Conservation (phyloP, 139 green algal genomes). For the Coelastrella sp. region DNA sequence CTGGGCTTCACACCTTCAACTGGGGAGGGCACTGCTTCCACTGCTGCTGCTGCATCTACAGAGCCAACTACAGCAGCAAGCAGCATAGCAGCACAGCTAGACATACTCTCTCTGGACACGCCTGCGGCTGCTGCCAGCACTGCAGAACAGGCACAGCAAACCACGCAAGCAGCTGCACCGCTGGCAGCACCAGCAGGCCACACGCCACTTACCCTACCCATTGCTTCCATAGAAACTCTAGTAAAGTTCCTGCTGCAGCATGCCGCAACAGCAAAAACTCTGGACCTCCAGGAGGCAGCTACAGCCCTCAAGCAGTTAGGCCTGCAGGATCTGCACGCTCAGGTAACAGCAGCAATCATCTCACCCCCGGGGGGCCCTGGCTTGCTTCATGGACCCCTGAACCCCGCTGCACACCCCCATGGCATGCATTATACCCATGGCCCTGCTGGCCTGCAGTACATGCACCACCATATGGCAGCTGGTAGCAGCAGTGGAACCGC, state of each 20-base stretch:
- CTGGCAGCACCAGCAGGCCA: not conserved
- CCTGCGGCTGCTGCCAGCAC: not conserved
- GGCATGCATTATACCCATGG: not conserved
- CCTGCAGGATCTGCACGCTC: not conserved
- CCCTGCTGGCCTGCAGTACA: not conserved
- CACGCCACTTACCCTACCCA: not conserved
- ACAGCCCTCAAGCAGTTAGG: constrained; percentile 37
- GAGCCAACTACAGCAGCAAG: not conserved
- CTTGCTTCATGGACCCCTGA: not conserved
- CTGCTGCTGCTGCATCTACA: constrained; percentile 15
- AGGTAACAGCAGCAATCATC: not conserved
- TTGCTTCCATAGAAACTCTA: not conserved
- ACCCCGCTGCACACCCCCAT: not conserved
- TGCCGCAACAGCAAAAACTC: constrained; percentile 6
- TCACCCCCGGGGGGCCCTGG: not conserved
- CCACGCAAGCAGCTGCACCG: not conserved
- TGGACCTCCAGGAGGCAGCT: constrained; percentile 42
- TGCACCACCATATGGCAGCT: not conserved
- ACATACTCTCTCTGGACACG: not conserved
- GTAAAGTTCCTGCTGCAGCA: constrained; percentile 21
- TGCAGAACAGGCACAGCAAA: not conserved
- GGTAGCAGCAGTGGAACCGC: not conserved
- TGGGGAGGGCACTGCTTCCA: not conserved
- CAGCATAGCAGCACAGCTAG: not conserved
- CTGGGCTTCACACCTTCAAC: constrained; percentile 30